Base-by-base conservation (phyloP, 768 basidiomycete genomes). In the Cyathus striatus region DNA sequence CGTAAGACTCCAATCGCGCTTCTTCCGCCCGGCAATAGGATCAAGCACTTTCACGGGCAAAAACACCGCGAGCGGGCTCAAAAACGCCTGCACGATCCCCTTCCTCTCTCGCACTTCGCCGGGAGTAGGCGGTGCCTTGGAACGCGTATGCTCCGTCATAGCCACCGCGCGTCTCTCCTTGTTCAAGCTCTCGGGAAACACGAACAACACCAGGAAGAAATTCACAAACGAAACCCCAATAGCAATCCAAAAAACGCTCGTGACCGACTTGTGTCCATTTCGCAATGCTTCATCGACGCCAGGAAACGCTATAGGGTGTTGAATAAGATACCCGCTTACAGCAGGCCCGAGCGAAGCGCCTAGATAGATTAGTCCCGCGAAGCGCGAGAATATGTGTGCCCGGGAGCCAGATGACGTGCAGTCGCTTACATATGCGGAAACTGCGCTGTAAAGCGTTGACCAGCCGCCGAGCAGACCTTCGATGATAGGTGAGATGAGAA, bases 381-480 rank as follows among this genome's bases (percentile, higher is more conserved):
- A 83, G 13, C 81, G 72, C n/a, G 80, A 79, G 60, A 83, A 83
- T 21, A 83, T 78, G 30, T 78, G 72, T 1, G 89, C 76, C 32
- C 88, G 79, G 6, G 89, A 90, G 33, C 88, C 89, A 34, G 79
- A 70, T n/a, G 85, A 85, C 2, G 90, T 91, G 55, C 87, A 90
- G 53, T 92, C 90, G 25, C 84, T 83, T 40, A 91, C 69, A 53
- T 90, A 91, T 3, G 92, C 87, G 12, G 84, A 79, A n/a, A 80
- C 80, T 0, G 84, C 82, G 3, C 83, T 78, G 42, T 82, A 78
- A 6, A 93, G 63, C 1, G 90, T 83, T 5, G 84, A 78, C 78
- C 83, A 87, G 21, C 92, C 90, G 12, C 92, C 92, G 2, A 91
- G 69, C 13, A 83, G 62, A 14, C 93, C 93, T 56, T 96, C 93